Evolutionary conservation across 2,329 filamentous ascomycete genomes (phyloP).

Genomic region (Aureobasidium sp.): DNA sequence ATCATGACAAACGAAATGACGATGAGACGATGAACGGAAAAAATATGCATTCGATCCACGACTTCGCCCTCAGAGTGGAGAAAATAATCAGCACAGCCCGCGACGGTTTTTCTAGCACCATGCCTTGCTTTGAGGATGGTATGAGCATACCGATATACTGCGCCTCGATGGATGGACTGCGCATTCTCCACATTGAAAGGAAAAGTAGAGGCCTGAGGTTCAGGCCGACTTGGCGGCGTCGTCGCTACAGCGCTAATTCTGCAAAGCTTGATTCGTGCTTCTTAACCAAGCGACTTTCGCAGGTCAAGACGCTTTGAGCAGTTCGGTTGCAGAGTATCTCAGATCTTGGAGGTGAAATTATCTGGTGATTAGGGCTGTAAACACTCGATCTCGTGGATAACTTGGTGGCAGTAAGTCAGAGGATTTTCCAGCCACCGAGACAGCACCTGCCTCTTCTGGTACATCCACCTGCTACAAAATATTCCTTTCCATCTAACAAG

Average conservation of each 20-base stretch:
- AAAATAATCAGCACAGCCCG: slow-evolving; percentile 5
- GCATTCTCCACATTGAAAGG: neutral
- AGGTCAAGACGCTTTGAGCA: neutral
- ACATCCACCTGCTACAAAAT: neutral
- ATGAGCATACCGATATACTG: neutral
- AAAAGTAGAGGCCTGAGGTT: neutral
- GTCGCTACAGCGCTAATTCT: neutral
- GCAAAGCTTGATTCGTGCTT: neutral
- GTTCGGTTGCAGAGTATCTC: neutral
- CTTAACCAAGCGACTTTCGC: neutral
- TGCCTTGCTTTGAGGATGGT: neutral
- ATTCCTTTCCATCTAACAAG: slow-evolving; percentile 5
- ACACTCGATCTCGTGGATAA: neutral
- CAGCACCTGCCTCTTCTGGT: slow-evolving; percentile 7
- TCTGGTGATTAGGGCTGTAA: neutral
- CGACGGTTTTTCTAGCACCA: neutral
- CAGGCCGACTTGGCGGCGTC: neutral
- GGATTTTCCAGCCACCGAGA: neutral
- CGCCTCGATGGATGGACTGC: slow-evolving; percentile 3
- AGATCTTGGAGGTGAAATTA: neutral
- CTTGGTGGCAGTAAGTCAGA: neutral
- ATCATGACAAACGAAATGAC: slow-evolving; percentile 11
- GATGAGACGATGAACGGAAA: slow-evolving; percentile 8
- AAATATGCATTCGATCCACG: neutral
- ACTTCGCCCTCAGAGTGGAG: neutral